phyloP scores from a whole-genome alignment of 768 basidiomycete species.

The Lepiota brunneoincarnata region DNA sequence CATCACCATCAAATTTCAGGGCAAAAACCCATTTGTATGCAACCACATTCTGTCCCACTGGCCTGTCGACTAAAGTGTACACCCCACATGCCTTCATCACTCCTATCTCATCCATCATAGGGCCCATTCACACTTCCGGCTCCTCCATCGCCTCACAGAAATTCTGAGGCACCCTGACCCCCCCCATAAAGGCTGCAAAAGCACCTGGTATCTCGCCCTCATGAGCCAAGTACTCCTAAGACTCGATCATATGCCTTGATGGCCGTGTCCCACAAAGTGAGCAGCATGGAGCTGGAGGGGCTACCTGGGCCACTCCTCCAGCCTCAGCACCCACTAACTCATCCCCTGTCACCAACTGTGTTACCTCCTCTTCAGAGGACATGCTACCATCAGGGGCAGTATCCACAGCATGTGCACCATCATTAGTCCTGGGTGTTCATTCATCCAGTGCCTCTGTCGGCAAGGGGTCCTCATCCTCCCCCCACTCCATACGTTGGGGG shows the following conservation, averaged over 20 bases:
- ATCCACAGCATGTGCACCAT: too few species aligned
- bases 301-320: neutral
- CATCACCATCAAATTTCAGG: conserved; percentile 19
- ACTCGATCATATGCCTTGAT: too few species aligned
- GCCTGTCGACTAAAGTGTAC: conserved; percentile 25
- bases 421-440: too few species aligned
- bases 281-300: neutral
- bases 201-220: too few species aligned
- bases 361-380: too few species aligned
- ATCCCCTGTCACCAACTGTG: too few species aligned
- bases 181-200: neutral
- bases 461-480: too few species aligned
- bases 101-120: conserved; percentile 21
- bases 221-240: too few species aligned
- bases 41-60: conserved; percentile 28
- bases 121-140: conserved; percentile 10
- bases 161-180: neutral
- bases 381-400: too few species aligned
- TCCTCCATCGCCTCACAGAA: conserved; percentile 16
- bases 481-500: conserved; percentile 17
- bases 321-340: too few species aligned
- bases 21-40: conserved; percentile 17
- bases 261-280: too few species aligned
- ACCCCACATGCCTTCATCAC: conserved; percentile 15
- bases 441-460: neutral